Conservation (phyloP, 73 alveolate genomes). For the Paramecium pentaurelia region DNA sequence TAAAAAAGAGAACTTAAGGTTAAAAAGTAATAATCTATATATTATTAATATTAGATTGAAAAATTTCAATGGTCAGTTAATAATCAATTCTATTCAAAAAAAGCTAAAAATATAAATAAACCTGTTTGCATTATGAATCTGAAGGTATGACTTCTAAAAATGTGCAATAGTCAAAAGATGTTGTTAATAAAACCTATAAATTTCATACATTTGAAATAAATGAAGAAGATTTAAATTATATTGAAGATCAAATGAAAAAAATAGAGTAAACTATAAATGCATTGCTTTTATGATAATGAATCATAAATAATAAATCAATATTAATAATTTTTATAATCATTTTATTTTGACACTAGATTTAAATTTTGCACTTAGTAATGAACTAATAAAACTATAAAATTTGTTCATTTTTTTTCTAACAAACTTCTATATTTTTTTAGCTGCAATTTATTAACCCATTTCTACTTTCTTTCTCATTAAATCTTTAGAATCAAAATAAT, state of each 20-base stretch:
- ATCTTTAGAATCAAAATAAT: neutral
- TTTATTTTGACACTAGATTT: neutral
- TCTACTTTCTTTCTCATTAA: neutral
- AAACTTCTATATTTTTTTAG: constrained; percentile 26
- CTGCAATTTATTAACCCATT: neutral
- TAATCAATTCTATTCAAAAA: constrained; percentile 5
- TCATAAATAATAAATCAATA: neutral
- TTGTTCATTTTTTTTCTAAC: constrained; percentile 2
- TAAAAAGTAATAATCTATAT: neutral
- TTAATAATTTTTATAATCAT: neutral
- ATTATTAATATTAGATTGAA: neutral
- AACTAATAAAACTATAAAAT: constrained; percentile 20
- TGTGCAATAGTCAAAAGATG: neutral
- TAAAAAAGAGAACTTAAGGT: neutral
- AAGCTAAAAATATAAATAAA: constrained; percentile 14
- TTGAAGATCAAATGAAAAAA: neutral
- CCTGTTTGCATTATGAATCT: constrained; percentile 28
- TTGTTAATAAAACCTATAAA: neutral
- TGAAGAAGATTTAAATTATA: neutral
- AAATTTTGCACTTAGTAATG: neutral
- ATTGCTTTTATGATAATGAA: neutral
- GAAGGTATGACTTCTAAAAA: neutral
- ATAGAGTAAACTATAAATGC: constrained; percentile 45
- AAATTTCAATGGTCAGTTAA: constrained; percentile 34
- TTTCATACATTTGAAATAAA: constrained; percentile 5